These are phyloP conservation scores for Perkinsus chesapeaki DNA, from an alignment of 169 alveolate species.

Conservation along the genomic window DNA sequence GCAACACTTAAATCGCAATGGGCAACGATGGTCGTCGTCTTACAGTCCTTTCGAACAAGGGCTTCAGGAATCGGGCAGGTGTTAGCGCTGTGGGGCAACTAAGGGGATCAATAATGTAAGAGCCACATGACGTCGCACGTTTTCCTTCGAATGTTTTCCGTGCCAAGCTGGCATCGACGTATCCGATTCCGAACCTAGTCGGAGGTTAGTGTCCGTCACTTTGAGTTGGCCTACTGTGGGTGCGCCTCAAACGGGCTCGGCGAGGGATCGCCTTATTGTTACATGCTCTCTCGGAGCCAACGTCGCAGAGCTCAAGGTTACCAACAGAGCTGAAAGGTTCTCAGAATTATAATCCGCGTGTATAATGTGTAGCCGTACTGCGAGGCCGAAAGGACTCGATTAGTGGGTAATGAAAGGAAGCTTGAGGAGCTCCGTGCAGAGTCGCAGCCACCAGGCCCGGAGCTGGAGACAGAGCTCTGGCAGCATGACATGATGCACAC, in stretches of 20 bases:
- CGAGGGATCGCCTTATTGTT: background rate
- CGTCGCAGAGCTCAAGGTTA: background rate
- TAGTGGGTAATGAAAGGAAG: background rate
- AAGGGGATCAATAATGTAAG: background rate
- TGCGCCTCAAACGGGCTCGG: background rate
- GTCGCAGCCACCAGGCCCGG: background rate
- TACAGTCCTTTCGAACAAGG: background rate
- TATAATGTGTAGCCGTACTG: background rate
- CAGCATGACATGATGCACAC: background rate
- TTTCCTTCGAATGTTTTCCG: background rate
- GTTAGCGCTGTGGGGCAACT: background rate
- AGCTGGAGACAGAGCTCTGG: background rate
- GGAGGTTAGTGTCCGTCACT: too few relatives aligned
- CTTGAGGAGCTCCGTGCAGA: background rate
- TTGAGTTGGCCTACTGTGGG: background rate
- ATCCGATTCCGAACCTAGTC: background rate
- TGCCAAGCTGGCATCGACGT: background rate
- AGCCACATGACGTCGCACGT: background rate
- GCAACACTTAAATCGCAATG: too few relatives aligned
- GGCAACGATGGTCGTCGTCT: background rate
- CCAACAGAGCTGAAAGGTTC: background rate
- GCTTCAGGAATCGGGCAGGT: background rate
- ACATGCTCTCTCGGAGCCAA: background rate
- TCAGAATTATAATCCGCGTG: too few relatives aligned
- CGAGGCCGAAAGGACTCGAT: background rate